A percentile compares a stretch with the other conserved stretches of the same genome.
These are phyloP conservation scores for Elongisporangium undulatum DNA, from an alignment of 352 stramenopile genomes.

Conservation along the genomic window DNA sequence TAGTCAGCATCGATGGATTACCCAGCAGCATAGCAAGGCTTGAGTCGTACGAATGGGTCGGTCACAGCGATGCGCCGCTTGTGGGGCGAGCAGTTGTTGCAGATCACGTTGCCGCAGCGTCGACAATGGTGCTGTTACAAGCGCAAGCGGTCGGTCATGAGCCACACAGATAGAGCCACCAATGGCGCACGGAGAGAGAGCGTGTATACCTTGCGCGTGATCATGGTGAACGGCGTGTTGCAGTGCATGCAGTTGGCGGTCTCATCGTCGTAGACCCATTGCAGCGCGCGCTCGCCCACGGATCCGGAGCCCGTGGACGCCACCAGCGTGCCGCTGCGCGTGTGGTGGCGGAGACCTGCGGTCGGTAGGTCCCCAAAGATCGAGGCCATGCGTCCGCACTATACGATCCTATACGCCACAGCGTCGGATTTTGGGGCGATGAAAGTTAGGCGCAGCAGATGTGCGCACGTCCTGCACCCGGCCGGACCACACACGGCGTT, in stretches of 20 bases:
- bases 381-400: slow-evolving; percentile 39
- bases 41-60: slow-evolving; percentile 67
- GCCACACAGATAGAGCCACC: slow-evolving; percentile 4
- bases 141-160: not conserved
- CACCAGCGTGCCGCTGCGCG: slow-evolving; percentile 36
- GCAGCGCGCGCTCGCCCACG: slow-evolving; percentile 50
- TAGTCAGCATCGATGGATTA: slow-evolving; percentile 1
- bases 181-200: not conserved
- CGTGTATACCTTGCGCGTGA: slow-evolving; percentile 69
- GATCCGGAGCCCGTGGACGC: slow-evolving; percentile 9
- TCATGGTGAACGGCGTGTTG: slow-evolving; percentile 78
- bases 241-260: slow-evolving; percentile 86
- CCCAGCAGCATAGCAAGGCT: not conserved
- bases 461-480: not conserved
- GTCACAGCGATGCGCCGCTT: slow-evolving; percentile 78
- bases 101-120: slow-evolving; percentile 81
- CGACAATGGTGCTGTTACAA: slow-evolving; percentile 72
- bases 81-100: slow-evolving; percentile 83
- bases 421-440: not conserved
- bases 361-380: slow-evolving; percentile 69
- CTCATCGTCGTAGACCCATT: slow-evolving; percentile 85
- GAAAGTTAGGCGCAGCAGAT: not conserved
- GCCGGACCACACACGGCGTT: not conserved
- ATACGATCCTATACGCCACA: not conserved
- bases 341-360: slow-evolving; percentile 43